phyloP scores from a whole-genome alignment of 306 rosid genomes.

The Vachellia pachyceras region DNA sequence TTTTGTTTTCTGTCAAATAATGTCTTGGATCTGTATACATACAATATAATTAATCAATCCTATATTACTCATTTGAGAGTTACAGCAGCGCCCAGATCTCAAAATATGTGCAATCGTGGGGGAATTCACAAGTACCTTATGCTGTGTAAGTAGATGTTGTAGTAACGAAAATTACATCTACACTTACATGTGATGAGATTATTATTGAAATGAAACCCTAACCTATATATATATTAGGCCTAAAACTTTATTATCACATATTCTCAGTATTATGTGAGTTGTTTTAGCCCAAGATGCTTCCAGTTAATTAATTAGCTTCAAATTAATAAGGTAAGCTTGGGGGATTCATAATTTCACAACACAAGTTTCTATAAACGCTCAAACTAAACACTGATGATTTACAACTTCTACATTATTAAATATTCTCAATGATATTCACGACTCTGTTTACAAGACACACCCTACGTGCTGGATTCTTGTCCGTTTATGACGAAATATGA shows the following conservation, averaged over 20 bases:
- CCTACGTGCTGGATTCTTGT: conserved; percentile 18
- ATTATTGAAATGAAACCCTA: neutral
- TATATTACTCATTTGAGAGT: neutral
- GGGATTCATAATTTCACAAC: conserved; percentile 15
- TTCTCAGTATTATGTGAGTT: conserved; percentile 11
- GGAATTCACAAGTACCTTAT: neutral
- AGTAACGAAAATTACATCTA: neutral
- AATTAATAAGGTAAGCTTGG: neutral
- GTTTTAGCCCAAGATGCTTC: neutral
- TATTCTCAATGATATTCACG: conserved; percentile 43
- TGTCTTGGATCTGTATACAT: neutral
- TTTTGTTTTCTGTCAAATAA: neutral
- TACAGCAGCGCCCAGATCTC: neutral
- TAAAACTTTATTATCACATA: too few relatives aligned
- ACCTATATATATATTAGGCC: neutral
- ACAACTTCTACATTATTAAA: conserved; percentile 44
- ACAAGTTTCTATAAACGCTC: conserved; percentile 24
- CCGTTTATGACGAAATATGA: conserved; percentile 46
- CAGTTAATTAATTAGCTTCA: neutral
- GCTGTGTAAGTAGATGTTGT: neutral
- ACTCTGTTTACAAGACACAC: conserved; percentile 65
- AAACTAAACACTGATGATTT: conserved; percentile 41
- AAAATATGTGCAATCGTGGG: neutral
- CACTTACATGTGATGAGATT: neutral
- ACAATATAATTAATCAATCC: neutral